These are phyloP conservation scores for Evansstolkia leycettana DNA, from an alignment of 495 filamentous ascomycete genomes.

Conservation along the genomic window DNA sequence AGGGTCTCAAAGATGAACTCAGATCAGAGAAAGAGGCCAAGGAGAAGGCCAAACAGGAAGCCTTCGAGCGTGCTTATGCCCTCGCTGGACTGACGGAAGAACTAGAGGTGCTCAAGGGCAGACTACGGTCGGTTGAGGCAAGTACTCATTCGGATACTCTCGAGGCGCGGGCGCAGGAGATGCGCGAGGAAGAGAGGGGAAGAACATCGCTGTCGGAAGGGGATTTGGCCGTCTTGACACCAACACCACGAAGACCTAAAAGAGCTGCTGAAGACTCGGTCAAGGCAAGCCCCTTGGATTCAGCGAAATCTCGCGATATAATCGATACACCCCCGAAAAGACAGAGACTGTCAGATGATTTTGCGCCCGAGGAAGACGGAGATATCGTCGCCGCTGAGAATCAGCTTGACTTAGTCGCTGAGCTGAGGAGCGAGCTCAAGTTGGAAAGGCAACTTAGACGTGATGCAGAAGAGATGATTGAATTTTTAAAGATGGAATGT, in stretches of 20 bases:
- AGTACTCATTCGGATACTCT: slow-evolving; percentile 19
- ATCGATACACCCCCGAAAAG: slow-evolving; percentile 50
- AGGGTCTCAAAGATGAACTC: slow-evolving; percentile 39
- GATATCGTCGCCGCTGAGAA: slow-evolving; percentile 24
- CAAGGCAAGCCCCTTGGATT: slow-evolving; percentile 26
- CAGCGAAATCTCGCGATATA: slow-evolving; percentile 37
- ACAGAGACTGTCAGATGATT: slow-evolving; percentile 42
- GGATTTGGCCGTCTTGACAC: slow-evolving; percentile 20
- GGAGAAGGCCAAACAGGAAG: slow-evolving; percentile 57
- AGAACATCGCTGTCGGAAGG: slow-evolving; percentile 22
- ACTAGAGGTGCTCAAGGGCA: slow-evolving; percentile 40
- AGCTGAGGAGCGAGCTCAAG: slow-evolving; percentile 47
- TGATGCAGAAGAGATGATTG: slow-evolving; percentile 57
- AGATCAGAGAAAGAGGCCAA: slow-evolving; percentile 35
- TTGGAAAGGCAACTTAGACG: slow-evolving; percentile 53
- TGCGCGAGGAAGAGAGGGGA: slow-evolving; percentile 10
- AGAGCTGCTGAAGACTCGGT: slow-evolving; percentile 48
- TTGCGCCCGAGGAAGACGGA: slow-evolving; percentile 31
- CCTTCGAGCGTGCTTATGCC: slow-evolving; percentile 61
- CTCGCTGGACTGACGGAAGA: slow-evolving; percentile 63
- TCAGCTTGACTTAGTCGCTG: slow-evolving; percentile 39
- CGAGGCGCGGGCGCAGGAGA: neutral
- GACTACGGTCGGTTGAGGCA: slow-evolving; percentile 46
- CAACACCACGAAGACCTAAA: slow-evolving; percentile 28
- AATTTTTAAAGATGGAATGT: slow-evolving; percentile 79